Evolutionary conservation across 306 rosid genomes (phyloP).

Genomic region (Inga leiocalycina): DNA sequence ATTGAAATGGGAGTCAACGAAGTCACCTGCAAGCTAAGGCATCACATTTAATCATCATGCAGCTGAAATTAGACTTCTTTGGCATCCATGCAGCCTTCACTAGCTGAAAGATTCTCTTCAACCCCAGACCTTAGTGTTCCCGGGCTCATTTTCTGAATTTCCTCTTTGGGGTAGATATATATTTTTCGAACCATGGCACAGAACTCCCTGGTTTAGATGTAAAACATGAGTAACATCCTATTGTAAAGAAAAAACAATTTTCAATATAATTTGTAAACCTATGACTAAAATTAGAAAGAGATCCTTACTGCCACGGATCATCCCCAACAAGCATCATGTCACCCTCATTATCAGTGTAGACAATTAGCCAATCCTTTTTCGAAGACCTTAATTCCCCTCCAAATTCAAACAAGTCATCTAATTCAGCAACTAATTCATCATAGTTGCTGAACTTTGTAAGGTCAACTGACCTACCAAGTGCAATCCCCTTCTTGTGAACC

Average conservation of each 20-base stretch:
- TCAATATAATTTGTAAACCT: neutral
- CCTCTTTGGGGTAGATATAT: slow-evolving; percentile 84
- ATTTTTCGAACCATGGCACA: slow-evolving; percentile 93
- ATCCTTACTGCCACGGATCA: slow-evolving; percentile 98
- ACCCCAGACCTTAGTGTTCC: slow-evolving; percentile 60
- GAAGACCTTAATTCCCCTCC: slow-evolving; percentile 77
- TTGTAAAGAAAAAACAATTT: neutral
- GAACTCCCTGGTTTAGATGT: slow-evolving; percentile 66
- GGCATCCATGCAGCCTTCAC: slow-evolving; percentile 50
- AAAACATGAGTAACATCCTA: slow-evolving; percentile 14
- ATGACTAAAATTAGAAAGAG: neutral
- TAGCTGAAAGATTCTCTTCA: slow-evolving; percentile 57
- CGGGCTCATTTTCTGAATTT: slow-evolving; percentile 93
- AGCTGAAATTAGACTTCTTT: slow-evolving; percentile 53
- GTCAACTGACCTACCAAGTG: slow-evolving; percentile 95
- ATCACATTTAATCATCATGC: slow-evolving; percentile 44
- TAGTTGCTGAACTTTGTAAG: slow-evolving; percentile 81
- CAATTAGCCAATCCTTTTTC: slow-evolving; percentile 79
- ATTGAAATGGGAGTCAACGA: neutral
- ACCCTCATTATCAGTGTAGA: slow-evolving; percentile 87
- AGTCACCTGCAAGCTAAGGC: slow-evolving; percentile 45
- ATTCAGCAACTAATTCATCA: slow-evolving; percentile 72
- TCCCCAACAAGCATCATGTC: slow-evolving; percentile 99
- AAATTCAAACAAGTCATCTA: slow-evolving; percentile 81
- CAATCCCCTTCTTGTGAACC: slow-evolving; percentile 99